Evolutionary conservation across 805 yeast species (phyloP), one percentile per base, ranked within the genome.

Genomic region (Wickerhamiella nectarea): DNA sequence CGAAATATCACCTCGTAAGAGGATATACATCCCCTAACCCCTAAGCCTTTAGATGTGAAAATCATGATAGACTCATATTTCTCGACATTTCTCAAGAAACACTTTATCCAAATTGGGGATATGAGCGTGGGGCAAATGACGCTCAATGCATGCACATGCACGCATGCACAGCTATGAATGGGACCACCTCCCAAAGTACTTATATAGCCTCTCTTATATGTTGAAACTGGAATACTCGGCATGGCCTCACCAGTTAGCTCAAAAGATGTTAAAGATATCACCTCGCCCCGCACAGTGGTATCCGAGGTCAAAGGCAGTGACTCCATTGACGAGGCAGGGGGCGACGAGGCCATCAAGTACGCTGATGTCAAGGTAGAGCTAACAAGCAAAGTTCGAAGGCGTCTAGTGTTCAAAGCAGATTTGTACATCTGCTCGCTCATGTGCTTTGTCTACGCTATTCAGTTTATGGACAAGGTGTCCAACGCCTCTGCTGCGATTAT

Each of bases 401-500:
- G 43, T 45, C 55, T 69, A 33, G 51, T 63, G 48, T 53, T 74
- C 52, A 77, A 75, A 51, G 68, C 74, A 21, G 81, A 76, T 53
- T 37, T 67, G n/a, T 67, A 57, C 47, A 48, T 76, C 48, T 57
- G 73, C 52, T 76, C 81, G 1, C 46, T 75, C 41, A 62, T 76
- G 59, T 68, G 71, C 49, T 45, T 68, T 19, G 52, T 72, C 20
- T 71, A 72, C 57, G 65, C 72, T 10, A 56, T 69, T 15, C 80
- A 75, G 57, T 72, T 65, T 49, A 71, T 77, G 76, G 84, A 77
- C 59, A 77, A 77, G 55, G 59, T 63, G 17, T 61, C 79, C 3
- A 68, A 65, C 38, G 63, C 73, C 17, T 69, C 67, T 38, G 74
- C 78, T 1, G 67, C 77, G 4, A 68, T 75, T 33, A 64, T 70